These are phyloP conservation scores for Sordariomycetes sp. DNA, from an alignment of 2,329 filamentous ascomycete species.

Conservation along the genomic window DNA sequence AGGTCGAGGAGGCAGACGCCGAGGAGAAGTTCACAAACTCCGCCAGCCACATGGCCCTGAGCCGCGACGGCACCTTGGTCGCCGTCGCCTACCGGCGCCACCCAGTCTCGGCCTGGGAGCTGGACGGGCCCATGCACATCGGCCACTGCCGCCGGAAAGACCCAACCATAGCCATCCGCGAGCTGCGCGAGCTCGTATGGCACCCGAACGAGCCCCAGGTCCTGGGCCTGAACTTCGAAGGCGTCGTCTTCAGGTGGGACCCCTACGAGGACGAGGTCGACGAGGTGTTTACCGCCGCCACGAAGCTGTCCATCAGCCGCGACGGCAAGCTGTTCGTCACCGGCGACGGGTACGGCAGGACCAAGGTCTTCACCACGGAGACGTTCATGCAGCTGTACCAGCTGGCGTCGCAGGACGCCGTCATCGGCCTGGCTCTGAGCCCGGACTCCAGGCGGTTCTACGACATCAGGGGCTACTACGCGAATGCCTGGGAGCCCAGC, in stretches of 20 bases:
- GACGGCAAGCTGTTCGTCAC: conserved; percentile 18
- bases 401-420: conserved; percentile 13
- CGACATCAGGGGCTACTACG: conserved; percentile 16
- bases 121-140: conserved; percentile 12
- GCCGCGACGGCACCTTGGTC: conserved; percentile 14
- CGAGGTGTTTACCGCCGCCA: conserved; percentile 12
- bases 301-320: conserved; percentile 13
- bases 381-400: conserved; percentile 16
- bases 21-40: conserved; percentile 15
- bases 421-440: conserved; percentile 13
- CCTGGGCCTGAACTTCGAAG: conserved; percentile 19
- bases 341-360: conserved; percentile 14
- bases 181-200: conserved; percentile 15
- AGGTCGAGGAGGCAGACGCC: conserved; percentile 12
- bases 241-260: conserved; percentile 23
- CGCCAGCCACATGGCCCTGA: conserved; percentile 15
- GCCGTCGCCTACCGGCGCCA: conserved; percentile 18
- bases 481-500: conserved; percentile 17
- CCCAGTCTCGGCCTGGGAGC: conserved; percentile 18
- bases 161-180: conserved; percentile 9
- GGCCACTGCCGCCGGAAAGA: conserved; percentile 16
- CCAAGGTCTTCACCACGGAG: conserved; percentile 14
- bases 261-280: conserved; percentile 16
- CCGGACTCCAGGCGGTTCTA: conserved; percentile 15
- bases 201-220: conserved; percentile 17